Evolutionary conservation across 2,329 filamentous ascomycete genomes (phyloP).

Genomic region (Fusarium circinatum): DNA sequence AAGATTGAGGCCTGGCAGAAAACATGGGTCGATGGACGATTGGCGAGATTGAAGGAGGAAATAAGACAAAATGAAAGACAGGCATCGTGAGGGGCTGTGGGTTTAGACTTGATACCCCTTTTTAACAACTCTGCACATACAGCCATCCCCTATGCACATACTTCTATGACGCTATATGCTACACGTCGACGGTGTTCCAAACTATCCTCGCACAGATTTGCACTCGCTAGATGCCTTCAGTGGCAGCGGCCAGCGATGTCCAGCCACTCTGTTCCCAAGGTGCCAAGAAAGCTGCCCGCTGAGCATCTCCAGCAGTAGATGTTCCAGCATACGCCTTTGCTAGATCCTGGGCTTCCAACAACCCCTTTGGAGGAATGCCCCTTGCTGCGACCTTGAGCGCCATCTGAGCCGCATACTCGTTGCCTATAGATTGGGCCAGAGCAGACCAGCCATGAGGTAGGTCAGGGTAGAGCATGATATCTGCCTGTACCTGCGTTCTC

Average conservation of each 20-base stretch:
- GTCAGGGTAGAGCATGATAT: constrained; percentile 83
- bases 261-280: constrained; percentile 80
- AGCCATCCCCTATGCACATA: not conserved
- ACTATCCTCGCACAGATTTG: not conserved
- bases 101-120: constrained; percentile 34
- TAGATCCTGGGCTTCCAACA: constrained; percentile 74
- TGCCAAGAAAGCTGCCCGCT: constrained; percentile 80
- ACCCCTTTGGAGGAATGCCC: constrained; percentile 77
- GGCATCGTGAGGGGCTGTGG: not conserved
- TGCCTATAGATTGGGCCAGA: constrained; percentile 69
- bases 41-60: constrained; percentile 73
- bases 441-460: constrained; percentile 84
- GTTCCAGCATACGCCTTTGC: constrained; percentile 79
- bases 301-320: constrained; percentile 76
- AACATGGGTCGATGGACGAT: constrained; percentile 77
- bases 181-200: constrained; percentile 6
- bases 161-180: not conserved
- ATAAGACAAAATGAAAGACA: constrained; percentile 54
- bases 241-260: constrained; percentile 60
- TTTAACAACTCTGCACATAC: not conserved
- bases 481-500: constrained; percentile 74
- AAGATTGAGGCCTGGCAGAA: constrained; percentile 85
- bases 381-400: constrained; percentile 81
- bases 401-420: constrained; percentile 74
- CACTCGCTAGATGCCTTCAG: constrained; percentile 34